phyloP scores from a whole-genome alignment of 2,329 filamentous ascomycete genomes.

The Neonectria faginata region DNA sequence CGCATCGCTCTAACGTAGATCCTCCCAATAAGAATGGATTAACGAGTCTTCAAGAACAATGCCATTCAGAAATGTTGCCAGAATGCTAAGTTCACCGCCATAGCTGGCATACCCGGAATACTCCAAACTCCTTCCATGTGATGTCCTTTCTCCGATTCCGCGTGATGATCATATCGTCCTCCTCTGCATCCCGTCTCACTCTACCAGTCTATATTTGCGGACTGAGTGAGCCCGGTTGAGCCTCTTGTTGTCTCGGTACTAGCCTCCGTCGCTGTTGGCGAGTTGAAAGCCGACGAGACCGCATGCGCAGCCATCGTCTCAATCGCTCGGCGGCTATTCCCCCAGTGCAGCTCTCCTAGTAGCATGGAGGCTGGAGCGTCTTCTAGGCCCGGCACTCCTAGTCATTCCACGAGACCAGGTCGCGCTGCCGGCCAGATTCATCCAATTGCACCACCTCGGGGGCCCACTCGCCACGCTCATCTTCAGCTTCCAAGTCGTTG shows the following conservation, averaged over 20 bases:
- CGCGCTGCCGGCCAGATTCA: conserved; percentile 62
- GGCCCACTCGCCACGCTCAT: conserved; percentile 65
- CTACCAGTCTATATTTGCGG: background rate
- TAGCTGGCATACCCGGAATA: background rate
- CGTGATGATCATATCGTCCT: conserved; percentile 2
- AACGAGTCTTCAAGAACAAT: background rate
- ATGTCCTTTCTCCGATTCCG: background rate
- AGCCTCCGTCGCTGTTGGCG: background rate
- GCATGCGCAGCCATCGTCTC: conserved; percentile 1
- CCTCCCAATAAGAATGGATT: no score
- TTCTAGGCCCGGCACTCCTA: conserved; percentile 36
- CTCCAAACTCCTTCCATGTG: conserved; percentile 4
- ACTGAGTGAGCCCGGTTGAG: background rate
- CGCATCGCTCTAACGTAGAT: no score
- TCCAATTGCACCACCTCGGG: conserved; percentile 66
- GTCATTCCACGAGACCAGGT: conserved; percentile 62
- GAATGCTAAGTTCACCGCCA: background rate
- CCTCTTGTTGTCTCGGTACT: background rate
- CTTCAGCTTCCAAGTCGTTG: conserved; percentile 64
- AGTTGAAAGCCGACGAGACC: background rate
- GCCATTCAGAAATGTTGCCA: background rate
- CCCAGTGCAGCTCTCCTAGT: background rate
- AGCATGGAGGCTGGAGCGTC: conserved; percentile 13
- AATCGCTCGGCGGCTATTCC: background rate
- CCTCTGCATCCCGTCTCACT: background rate